Conservation (phyloP, 805 yeast species). For the Huiozyma sinensis region DNA sequence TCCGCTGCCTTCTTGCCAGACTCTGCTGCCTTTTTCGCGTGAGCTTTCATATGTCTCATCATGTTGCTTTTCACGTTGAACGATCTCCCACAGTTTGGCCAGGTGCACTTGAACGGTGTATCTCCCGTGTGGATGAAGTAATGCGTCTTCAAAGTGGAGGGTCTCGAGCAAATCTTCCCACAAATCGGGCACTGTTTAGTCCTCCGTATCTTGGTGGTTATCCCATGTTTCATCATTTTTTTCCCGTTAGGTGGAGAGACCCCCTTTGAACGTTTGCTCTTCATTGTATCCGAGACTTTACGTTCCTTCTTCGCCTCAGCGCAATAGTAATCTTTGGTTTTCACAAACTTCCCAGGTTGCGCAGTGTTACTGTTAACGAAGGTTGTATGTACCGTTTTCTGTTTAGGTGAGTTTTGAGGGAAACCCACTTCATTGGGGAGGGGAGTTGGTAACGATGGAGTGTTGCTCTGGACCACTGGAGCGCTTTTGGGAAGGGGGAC, state of each 20-base stretch:
- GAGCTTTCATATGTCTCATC: constrained; percentile 68
- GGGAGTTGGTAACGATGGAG: not conserved
- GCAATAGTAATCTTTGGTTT: too few relatives aligned
- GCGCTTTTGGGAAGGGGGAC: not conserved
- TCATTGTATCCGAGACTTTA: too few relatives aligned
- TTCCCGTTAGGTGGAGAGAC: not conserved
- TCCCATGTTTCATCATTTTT: constrained; percentile 1
- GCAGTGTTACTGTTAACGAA: too few relatives aligned
- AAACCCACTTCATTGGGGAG: not conserved
- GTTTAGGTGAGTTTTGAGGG: too few relatives aligned
- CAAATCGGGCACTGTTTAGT: constrained; percentile 44
- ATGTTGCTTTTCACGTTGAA: constrained; percentile 74
- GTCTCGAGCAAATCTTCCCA: constrained; percentile 68
- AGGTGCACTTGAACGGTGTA: constrained; percentile 54
- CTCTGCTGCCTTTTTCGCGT: constrained; percentile 29
- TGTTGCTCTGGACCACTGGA: not conserved
- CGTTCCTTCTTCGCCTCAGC: too few relatives aligned
- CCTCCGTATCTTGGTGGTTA: constrained; percentile 5
- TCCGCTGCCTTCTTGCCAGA: too few relatives aligned
- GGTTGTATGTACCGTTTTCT: too few relatives aligned
- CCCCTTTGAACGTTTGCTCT: too few relatives aligned
- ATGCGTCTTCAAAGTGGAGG: constrained; percentile 74
- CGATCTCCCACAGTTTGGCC: constrained; percentile 53
- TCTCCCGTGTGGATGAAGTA: constrained; percentile 72
- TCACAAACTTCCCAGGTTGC: too few relatives aligned